These are phyloP conservation scores for Fusarium verrucosum DNA, from an alignment of 2,329 filamentous ascomycete species.

Conservation along the genomic window DNA sequence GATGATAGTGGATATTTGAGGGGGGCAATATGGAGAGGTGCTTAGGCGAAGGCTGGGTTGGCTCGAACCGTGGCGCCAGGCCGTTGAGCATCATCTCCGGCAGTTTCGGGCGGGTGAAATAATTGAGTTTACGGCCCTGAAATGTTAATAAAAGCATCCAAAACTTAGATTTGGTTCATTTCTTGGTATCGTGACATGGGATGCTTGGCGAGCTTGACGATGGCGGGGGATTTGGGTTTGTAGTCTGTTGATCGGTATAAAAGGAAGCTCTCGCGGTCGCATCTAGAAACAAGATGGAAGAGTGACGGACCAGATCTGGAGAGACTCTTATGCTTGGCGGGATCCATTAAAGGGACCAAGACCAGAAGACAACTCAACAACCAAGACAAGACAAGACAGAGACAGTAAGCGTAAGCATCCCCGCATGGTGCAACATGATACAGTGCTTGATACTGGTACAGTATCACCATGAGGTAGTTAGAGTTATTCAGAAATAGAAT, in stretches of 20 bases:
- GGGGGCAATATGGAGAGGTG: not conserved
- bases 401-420: slow-evolving; percentile 1
- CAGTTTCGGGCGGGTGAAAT: not conserved
- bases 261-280: not conserved
- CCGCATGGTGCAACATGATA: slow-evolving; percentile 20
- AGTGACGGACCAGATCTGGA: too few species aligned
- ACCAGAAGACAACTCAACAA: too few species aligned
- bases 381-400: too few species aligned
- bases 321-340: slow-evolving; percentile 12
- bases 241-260: not conserved
- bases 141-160: not conserved
- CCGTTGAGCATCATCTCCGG: not conserved
- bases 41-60: not conserved
- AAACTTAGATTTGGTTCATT: not conserved
- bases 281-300: slow-evolving; percentile 8
- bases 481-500: not conserved
- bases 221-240: not conserved
- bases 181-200: not conserved
- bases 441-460: not conserved
- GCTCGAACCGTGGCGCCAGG: slow-evolving; percentile 1
- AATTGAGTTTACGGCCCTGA: not conserved
- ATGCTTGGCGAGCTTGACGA: not conserved
- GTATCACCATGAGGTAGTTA: not conserved
- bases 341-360: slow-evolving; percentile 17
- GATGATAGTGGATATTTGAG: not conserved